Evolutionary conservation across 75 land plant genomes (phyloP).

Genomic region (Picea sitchensis): DNA sequence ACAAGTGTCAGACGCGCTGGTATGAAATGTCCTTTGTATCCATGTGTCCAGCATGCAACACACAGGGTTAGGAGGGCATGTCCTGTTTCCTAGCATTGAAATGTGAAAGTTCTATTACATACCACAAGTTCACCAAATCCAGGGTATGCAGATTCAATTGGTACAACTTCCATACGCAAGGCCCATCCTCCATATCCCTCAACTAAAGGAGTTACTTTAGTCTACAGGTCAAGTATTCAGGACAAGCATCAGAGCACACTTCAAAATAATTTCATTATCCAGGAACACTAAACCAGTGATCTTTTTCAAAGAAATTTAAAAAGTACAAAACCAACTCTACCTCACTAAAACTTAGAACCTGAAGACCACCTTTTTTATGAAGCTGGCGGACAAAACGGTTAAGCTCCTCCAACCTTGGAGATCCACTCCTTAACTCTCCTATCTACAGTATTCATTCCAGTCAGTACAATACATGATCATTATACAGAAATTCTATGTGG

Average conservation of each 20-base stretch:
- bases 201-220: conserved; percentile 92
- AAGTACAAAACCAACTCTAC: conserved; percentile 23
- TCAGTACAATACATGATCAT: not conserved
- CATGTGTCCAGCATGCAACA: not conserved
- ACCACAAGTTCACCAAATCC: conserved; percentile 99
- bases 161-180: conserved; percentile 95
- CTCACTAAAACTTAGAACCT: conserved; percentile 98
- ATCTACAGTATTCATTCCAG: conserved; percentile 38
- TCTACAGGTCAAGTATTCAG: conserved; percentile 42
- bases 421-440: conserved; percentile 93
- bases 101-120: conserved; percentile 25
- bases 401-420: conserved; percentile 81
- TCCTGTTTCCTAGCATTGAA: not conserved
- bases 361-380: conserved; percentile 58
- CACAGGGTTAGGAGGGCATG: not conserved
- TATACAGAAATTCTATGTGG: not conserved
- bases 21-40: not conserved
- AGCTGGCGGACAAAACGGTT: conserved; percentile 78
- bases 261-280: not conserved
- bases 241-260: conserved; percentile 5
- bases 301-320: not conserved
- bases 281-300: not conserved
- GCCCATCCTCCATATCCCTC: conserved; percentile 99
- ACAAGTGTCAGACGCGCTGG: too few species aligned
- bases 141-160: conserved; percentile 99